These are phyloP conservation scores for Epichloe brachyelytri DNA, from an alignment of 2,329 filamentous ascomycete genomes.

Conservation along the genomic window DNA sequence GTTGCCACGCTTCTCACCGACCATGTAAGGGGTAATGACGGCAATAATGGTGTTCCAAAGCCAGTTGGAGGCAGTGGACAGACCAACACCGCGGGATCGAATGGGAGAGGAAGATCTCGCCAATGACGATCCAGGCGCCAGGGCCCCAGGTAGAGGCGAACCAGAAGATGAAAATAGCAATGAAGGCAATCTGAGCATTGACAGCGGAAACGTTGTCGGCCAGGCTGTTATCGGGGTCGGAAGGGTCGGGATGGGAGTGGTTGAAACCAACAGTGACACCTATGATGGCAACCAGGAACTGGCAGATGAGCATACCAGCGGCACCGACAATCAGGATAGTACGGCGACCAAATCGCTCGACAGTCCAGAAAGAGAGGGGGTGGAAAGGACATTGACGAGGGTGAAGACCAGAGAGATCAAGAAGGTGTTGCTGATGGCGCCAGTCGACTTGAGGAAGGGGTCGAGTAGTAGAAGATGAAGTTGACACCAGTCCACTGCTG, in stretches of 20 bases:
- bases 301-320: constrained; percentile 69
- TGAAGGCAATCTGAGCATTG: constrained; percentile 70
- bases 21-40: constrained; percentile 63
- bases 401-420: constrained; percentile 76
- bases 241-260: constrained; percentile 33
- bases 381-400: constrained; percentile 76
- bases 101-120: constrained; percentile 87
- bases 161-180: constrained; percentile 86
- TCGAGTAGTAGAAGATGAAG: constrained; percentile 84
- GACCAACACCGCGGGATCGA: constrained; percentile 72
- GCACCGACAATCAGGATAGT: constrained; percentile 68
- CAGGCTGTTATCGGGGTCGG: constrained; percentile 23
- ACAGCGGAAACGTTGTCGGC: constrained; percentile 44
- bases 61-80: constrained; percentile 86
- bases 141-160: constrained; percentile 86
- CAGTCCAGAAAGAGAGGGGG: constrained; percentile 74
- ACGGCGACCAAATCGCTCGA: constrained; percentile 73
- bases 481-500: constrained; percentile 81
- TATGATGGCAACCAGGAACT: constrained; percentile 74
- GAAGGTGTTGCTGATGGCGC: constrained; percentile 66
- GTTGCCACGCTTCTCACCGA: constrained; percentile 48
- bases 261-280: constrained; percentile 49
- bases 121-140: constrained; percentile 68
- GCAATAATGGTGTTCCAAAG: constrained; percentile 68
- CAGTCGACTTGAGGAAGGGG: constrained; percentile 69